These are phyloP conservation scores for Euphrasia confusa DNA, from an alignment of 257 asterid genomes.

Conservation along the genomic window DNA sequence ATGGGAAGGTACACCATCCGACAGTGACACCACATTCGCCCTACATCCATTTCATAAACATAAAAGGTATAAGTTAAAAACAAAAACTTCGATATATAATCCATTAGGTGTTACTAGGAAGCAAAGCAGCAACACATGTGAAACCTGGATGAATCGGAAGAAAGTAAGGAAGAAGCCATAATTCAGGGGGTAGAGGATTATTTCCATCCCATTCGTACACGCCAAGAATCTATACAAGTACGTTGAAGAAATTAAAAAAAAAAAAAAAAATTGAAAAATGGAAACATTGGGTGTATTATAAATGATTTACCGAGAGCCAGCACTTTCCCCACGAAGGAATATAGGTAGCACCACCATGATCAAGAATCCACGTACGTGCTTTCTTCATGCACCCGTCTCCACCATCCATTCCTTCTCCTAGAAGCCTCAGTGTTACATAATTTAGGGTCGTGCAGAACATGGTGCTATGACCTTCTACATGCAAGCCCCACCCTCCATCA, in stretches of 20 bases:
- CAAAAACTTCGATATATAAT: not conserved
- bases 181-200: slow-evolving; percentile 71
- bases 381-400: slow-evolving; percentile 41
- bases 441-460: slow-evolving; percentile 63
- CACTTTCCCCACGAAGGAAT: slow-evolving; percentile 74
- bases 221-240: slow-evolving; percentile 49
- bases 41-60: slow-evolving; percentile 25
- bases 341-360: slow-evolving; percentile 61
- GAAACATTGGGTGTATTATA: not conserved
- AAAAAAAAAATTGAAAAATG: not conserved
- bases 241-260: not conserved
- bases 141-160: slow-evolving; percentile 81
- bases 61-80: too few relatives aligned
- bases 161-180: slow-evolving; percentile 68
- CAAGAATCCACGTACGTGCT: slow-evolving; percentile 63
- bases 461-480: slow-evolving; percentile 62
- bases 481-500: slow-evolving; percentile 92
- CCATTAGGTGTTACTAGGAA: not conserved
- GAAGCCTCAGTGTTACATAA: slow-evolving; percentile 51
- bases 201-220: slow-evolving; percentile 71
- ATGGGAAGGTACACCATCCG: slow-evolving; percentile 64
- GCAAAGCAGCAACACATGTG: not conserved
- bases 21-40: slow-evolving; percentile 77
- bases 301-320: slow-evolving; percentile 50
- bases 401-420: slow-evolving; percentile 39